phyloP scores from a whole-genome alignment of 2,329 filamentous ascomycete genomes.

The Balansia obtecta region DNA sequence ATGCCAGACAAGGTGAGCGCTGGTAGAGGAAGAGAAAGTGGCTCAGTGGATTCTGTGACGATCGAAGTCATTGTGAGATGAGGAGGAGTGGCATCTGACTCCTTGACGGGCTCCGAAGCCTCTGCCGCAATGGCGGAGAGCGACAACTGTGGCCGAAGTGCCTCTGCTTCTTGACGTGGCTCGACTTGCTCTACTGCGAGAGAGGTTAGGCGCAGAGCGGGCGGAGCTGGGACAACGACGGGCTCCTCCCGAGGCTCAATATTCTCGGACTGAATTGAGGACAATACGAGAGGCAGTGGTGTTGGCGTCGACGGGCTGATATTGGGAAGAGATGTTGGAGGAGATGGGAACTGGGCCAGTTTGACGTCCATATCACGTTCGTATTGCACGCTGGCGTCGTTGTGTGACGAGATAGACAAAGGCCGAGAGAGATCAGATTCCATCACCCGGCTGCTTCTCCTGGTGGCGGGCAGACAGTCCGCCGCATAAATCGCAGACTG shows the following conservation, averaged over 20 bases:
- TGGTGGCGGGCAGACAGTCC: constrained; percentile 13
- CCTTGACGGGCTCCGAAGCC: constrained; percentile 21
- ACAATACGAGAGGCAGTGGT: constrained; percentile 28
- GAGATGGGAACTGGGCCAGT: constrained; percentile 41
- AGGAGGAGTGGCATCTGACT: constrained; percentile 10
- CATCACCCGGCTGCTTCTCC: constrained; percentile 13
- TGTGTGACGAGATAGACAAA: constrained; percentile 36
- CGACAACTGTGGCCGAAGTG: constrained; percentile 13
- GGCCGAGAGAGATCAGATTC: constrained; percentile 25
- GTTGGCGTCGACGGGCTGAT: constrained; percentile 17
- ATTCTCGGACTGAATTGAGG: constrained; percentile 32
- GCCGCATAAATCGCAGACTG: constrained; percentile 25
- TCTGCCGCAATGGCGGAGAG: constrained; percentile 21
- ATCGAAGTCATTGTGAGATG: constrained; percentile 20
- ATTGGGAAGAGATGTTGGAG: constrained; percentile 30
- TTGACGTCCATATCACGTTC: constrained; percentile 38
- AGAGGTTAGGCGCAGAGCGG: constrained; percentile 16
- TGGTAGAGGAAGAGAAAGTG: constrained; percentile 1
- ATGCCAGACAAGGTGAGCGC: constrained; percentile 15
- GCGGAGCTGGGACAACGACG: constrained; percentile 17
- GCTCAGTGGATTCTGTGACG: constrained; percentile 18
- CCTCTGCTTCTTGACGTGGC: constrained; percentile 15
- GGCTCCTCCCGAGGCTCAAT: constrained; percentile 31
- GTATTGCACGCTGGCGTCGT: constrained; percentile 39
- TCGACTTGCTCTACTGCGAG: constrained; percentile 19